Conservation (phyloP, 2,329 filamentous ascomycete genomes). For the Cordyceps cateniannulata region DNA sequence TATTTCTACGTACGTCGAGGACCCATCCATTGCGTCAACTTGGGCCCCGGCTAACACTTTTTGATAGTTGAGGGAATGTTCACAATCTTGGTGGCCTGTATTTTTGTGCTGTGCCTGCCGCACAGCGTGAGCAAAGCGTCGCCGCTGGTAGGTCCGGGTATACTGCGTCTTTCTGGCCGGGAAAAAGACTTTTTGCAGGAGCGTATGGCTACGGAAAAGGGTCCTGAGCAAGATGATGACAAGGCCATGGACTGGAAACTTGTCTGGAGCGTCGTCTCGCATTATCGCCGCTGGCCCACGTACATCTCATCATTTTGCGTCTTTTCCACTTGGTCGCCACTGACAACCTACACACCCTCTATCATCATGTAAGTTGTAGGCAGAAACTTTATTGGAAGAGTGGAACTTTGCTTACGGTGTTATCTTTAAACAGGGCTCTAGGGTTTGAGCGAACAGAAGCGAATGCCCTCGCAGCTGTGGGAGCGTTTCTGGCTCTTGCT, state of each 20-base stretch:
- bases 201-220: background rate
- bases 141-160: slow-evolving; percentile 31
- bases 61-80: background rate
- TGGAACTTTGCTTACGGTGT: background rate
- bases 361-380: slow-evolving; percentile 30
- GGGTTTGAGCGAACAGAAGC: slow-evolving; percentile 39
- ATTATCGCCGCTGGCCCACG: slow-evolving; percentile 41
- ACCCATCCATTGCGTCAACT: background rate
- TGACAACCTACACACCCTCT: slow-evolving; percentile 45
- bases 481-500: slow-evolving; percentile 36
- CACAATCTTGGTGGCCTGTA: background rate
- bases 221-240: slow-evolving; percentile 20
- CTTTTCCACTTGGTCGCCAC: slow-evolving; percentile 45
- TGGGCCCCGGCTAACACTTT: background rate
- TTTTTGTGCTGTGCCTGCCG: background rate
- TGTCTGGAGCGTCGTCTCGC: slow-evolving; percentile 37
- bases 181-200: background rate
- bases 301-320: slow-evolving; percentile 43
- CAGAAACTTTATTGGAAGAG: background rate
- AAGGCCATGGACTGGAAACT: slow-evolving; percentile 29
- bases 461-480: slow-evolving; percentile 40
- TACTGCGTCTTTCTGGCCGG: slow-evolving; percentile 28
- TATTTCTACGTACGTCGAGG: slow-evolving; percentile 36
- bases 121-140: background rate
- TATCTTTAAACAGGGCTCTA: slow-evolving; percentile 16